Evolutionary conservation across 1,284 basidiomycete species (phyloP), one percentile per base, ranked within the genome.

Genomic region (Trichosporon asahii): DNA sequence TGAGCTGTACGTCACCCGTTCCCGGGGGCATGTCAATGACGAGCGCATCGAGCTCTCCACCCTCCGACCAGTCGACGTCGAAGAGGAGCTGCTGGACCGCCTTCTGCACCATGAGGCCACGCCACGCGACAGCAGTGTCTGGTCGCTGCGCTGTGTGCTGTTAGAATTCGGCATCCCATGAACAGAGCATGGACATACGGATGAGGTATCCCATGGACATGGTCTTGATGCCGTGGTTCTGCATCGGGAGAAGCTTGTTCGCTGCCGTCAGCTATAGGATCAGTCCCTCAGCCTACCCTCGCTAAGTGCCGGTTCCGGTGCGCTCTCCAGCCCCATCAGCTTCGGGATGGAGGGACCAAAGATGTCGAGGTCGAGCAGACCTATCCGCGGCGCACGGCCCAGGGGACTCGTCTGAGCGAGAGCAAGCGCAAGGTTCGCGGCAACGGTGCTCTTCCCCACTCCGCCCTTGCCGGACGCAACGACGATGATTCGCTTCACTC

Each of bases 71-170:
- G 80, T 98, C 96, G 1, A 98, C 94, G 76, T 98, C 95, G 79
- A 99, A 98, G 0, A 98, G 87, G 0, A 99, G 86, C 80, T 99
- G 82, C 82, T 98, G 96, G 0, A 96, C 94, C 27, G 96, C 95
- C 80, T 99, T 99, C 85, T 97, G 95, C 1, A 99, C 97, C 96
- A 99, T 98, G 65, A 98, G 88, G 0, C 96, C 96, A 46, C 96
- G 88, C 96, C 96, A 99, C 27, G 96, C 94, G 21, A 98, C 88
- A 0, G 94, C 90, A 0, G 89, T 89, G 77, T 95, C 91, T n/a
- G 81, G 80, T 2, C 27, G 18, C 29, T 61, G 57, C 4, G 57
- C 57, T 61, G 57, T 61, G 57, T 21, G 3, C 57, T 61, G 70
- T 82, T 81, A 35, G 81, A 79, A 33, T 35, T 65, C 14, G 9